Percentiles rank a stretch among this genome's conserved stretches.
Conservation (phyloP, 106 monocot species). For the Phalaenopsis equestris region DNA sequence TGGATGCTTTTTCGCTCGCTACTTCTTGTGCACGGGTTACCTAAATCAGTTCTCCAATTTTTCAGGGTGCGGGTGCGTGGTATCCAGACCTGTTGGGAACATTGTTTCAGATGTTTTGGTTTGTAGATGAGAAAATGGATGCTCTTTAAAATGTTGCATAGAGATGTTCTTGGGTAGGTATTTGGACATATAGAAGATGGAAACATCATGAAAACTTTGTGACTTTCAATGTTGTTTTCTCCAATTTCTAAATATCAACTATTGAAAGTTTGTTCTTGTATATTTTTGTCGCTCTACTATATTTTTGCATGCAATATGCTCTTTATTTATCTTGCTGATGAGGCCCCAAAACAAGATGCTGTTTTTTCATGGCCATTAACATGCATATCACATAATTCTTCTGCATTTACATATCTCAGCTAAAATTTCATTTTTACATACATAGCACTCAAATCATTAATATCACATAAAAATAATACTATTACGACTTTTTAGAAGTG, state of each 20-base stretch:
- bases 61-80: slow-evolving; percentile 4
- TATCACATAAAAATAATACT: no score
- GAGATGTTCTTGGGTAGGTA: background rate
- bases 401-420: no score
- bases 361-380: no score
- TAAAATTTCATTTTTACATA: no score
- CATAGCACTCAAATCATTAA: no score
- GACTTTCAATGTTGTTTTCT: background rate
- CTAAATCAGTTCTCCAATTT: background rate
- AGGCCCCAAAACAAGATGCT: no score
- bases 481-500: no score
- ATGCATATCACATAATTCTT: no score
- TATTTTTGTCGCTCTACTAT: background rate
- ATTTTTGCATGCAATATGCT: no score
- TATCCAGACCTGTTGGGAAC: background rate
- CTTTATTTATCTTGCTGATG: no score
- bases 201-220: background rate
- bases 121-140: background rate
- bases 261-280: background rate
- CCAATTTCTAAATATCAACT: background rate
- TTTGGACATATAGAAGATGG: background rate
- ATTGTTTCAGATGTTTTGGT: background rate
- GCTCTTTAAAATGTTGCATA: background rate
- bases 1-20: background rate
- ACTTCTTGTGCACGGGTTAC: background rate